Conservation (phyloP, 2,329 filamentous ascomycete species). For the Xylariaceae sp. region DNA sequence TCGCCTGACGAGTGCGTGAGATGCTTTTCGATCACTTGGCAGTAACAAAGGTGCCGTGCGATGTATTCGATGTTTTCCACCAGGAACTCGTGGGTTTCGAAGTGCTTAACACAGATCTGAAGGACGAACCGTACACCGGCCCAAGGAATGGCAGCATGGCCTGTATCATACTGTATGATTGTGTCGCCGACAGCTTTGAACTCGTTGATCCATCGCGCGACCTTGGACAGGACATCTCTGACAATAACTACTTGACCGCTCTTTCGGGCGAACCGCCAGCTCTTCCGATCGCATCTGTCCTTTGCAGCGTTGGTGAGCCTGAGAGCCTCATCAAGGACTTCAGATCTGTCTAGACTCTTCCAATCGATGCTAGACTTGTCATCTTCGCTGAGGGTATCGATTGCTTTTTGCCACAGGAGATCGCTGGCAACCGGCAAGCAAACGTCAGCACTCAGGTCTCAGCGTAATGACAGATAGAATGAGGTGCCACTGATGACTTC, state of each 20-base stretch:
- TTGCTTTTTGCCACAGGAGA: background rate
- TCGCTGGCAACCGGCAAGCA: background rate
- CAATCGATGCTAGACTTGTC: background rate
- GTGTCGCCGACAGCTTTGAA: constrained; percentile 2
- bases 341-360: background rate
- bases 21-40: constrained; percentile 1
- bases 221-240: background rate
- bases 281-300: background rate
- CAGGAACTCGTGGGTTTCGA: background rate
- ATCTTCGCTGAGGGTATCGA: background rate
- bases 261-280: background rate
- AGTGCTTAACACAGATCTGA: background rate
- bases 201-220: background rate
- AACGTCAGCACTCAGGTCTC: background rate
- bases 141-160: constrained; percentile 4
- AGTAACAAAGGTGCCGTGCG: background rate
- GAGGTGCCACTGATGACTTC: too few relatives aligned
- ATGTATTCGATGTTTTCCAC: background rate
- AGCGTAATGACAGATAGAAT: too few relatives aligned
- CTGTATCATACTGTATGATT: background rate
- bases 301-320: background rate
- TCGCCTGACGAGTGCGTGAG: background rate
- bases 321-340: background rate
- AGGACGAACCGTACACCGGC: constrained; percentile 4
- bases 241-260: background rate